phyloP scores from a whole-genome alignment of 306 rosid genomes.

The Sicyos baderoa region DNA sequence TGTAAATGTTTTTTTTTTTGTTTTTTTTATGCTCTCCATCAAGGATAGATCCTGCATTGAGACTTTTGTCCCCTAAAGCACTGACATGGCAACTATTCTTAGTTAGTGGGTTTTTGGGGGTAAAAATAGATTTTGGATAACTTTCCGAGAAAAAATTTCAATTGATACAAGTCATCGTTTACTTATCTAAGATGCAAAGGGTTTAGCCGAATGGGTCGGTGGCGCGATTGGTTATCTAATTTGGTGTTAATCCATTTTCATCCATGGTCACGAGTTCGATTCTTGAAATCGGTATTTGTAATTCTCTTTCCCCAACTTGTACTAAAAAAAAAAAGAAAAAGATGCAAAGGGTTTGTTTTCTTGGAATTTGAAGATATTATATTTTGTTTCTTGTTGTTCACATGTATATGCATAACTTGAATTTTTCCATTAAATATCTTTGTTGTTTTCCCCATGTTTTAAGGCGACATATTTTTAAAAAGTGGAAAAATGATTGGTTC shows the following conservation, averaged over 20 bases:
- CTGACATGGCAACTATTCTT: slow-evolving; percentile 14
- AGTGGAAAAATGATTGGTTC: slow-evolving; percentile 7
- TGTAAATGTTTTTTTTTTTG: slow-evolving; percentile 15
- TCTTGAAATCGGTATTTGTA: too few relatives aligned
- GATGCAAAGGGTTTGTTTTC: slow-evolving; percentile 18
- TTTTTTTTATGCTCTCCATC: slow-evolving; percentile 17
- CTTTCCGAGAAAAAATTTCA: slow-evolving; percentile 23
- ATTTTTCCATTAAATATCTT: background rate
- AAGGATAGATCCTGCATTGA: slow-evolving; percentile 24
- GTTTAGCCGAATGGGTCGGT: too few relatives aligned
- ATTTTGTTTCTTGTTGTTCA: slow-evolving; percentile 1
- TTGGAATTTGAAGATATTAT: slow-evolving; percentile 21
- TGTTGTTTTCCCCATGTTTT: background rate
- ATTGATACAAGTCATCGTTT: slow-evolving; percentile 20
- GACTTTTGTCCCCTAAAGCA: slow-evolving; percentile 19
- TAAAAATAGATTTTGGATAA: slow-evolving; percentile 14
- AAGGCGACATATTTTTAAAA: background rate
- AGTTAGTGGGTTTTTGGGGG: slow-evolving; percentile 23
- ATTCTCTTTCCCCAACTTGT: too few relatives aligned
- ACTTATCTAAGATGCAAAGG: slow-evolving; percentile 18
- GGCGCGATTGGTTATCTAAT: too few relatives aligned
- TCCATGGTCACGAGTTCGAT: too few relatives aligned
- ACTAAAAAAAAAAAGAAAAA: too few relatives aligned
- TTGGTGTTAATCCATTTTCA: too few relatives aligned
- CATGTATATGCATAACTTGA: background rate